These are phyloP conservation scores for Pichia sp. DNA, from an alignment of 1,139 yeast species.

Conservation along the genomic window DNA sequence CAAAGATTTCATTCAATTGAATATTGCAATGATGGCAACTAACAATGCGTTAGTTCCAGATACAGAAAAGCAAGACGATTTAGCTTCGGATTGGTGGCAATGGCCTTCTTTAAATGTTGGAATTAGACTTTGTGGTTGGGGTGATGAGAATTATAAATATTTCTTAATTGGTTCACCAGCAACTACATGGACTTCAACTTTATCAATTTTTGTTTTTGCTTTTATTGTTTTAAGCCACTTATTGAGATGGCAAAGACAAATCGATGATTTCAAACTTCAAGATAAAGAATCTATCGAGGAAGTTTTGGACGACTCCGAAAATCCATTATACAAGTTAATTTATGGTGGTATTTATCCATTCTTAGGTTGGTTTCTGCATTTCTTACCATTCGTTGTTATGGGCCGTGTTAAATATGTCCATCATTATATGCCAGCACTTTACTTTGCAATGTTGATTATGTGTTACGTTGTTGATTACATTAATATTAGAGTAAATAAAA, in stretches of 20 bases:
- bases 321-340: conserved; percentile 39
- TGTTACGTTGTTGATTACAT: conserved; percentile 67
- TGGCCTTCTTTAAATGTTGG: conserved; percentile 96
- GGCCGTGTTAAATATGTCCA: conserved; percentile 97
- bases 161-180: conserved; percentile 90
- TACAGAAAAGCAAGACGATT: conserved; percentile 79
- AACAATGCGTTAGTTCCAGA: conserved; percentile 96
- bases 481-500: conserved; percentile 38
- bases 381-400: conserved; percentile 85
- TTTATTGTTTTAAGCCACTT: conserved; percentile 49
- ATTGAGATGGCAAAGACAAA: conserved; percentile 93
- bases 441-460: conserved; percentile 83
- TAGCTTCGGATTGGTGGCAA: conserved; percentile 94
- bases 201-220: conserved; percentile 60
- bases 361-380: conserved; percentile 94
- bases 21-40: conserved; percentile 98
- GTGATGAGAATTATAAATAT: conserved; percentile 69
- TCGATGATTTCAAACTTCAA: conserved; percentile 51
- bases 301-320: conserved; percentile 23
- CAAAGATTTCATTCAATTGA: conserved; percentile 85
- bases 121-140: conserved; percentile 95
- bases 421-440: conserved; percentile 93
- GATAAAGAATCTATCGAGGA: conserved; percentile 6
- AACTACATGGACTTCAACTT: conserved; percentile 87
- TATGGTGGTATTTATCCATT: conserved; percentile 89